phyloP scores from a whole-genome alignment of 1,284 basidiomycete genomes.

The Cryptococcus jaspeensis region DNA sequence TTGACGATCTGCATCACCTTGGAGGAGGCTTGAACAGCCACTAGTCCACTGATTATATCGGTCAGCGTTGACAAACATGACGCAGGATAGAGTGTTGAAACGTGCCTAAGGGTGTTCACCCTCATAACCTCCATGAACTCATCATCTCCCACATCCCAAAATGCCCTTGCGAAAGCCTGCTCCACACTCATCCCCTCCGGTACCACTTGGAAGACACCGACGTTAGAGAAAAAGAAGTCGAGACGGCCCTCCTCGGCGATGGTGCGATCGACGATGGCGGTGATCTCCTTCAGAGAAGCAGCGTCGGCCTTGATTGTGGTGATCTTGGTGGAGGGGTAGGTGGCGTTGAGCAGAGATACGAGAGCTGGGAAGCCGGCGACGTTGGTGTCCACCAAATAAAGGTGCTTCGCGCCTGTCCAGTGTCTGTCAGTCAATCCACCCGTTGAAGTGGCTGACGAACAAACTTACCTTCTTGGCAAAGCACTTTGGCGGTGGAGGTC shows the following conservation, averaged over 20 bases:
- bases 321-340: slow-evolving; percentile 67
- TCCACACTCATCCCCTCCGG: not conserved
- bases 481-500: slow-evolving; percentile 36
- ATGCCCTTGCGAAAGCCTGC: not conserved
- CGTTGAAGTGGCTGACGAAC: too few relatives aligned
- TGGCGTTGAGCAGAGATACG: slow-evolving; percentile 63
- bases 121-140: slow-evolving; percentile 73
- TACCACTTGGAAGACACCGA: slow-evolving; percentile 35
- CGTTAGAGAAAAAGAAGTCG: slow-evolving; percentile 94
- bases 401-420: slow-evolving; percentile 76
- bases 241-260: slow-evolving; percentile 76
- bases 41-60: slow-evolving; percentile 64
- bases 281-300: slow-evolving; percentile 71
- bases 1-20: slow-evolving; percentile 71
- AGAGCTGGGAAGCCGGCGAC: slow-evolving; percentile 68
- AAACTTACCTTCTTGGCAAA: slow-evolving; percentile 72
- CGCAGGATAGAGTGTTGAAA: too few relatives aligned
- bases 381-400: slow-evolving; percentile 80
- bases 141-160: slow-evolving; percentile 54
- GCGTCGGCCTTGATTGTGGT: slow-evolving; percentile 71
- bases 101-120: slow-evolving; percentile 80
- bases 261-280: slow-evolving; percentile 67
- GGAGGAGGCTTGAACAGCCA: slow-evolving; percentile 82
- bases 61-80: too few relatives aligned
- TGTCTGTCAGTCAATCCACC: not conserved